phyloP scores from a whole-genome alignment of 2,329 filamentous ascomycete species.

The Diplodia sapinea region DNA sequence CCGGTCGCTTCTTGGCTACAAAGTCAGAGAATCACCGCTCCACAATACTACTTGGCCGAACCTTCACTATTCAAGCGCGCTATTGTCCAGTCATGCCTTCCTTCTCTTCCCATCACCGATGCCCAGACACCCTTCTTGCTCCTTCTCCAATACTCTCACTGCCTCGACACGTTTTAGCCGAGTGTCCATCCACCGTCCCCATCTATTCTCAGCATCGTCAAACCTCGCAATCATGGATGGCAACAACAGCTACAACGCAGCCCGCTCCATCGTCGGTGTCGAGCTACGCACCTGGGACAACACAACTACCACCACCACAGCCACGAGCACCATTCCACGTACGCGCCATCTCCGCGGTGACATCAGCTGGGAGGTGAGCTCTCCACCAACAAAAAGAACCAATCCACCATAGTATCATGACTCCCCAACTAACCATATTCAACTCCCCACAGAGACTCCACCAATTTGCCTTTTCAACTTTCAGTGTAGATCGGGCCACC shows the following conservation, averaged over 20 bases:
- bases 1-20: too few relatives aligned
- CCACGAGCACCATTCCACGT: background rate
- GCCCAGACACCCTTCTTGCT: too few relatives aligned
- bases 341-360: constrained; percentile 1
- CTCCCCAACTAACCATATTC: background rate
- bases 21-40: too few relatives aligned
- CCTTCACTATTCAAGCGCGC: background rate
- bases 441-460: background rate
- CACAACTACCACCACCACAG: background rate
- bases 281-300: background rate
- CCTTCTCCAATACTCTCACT: too few relatives aligned
- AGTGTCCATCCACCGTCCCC: too few relatives aligned
- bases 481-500: background rate
- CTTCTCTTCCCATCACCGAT: background rate
- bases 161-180: too few relatives aligned
- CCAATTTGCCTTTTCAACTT: background rate
- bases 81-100: constrained; percentile 1
- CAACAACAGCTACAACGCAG: too few relatives aligned
- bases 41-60: background rate
- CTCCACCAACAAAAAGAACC: background rate
- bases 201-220: too few relatives aligned
- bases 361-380: constrained; percentile 1
- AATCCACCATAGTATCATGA: too few relatives aligned
- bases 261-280: background rate
- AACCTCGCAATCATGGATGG: too few relatives aligned